Evolutionary conservation across 2,329 filamentous ascomycete genomes (phyloP), one percentile per base, ranked within the genome.

Genomic region (Orbilia ellipsospora): DNA sequence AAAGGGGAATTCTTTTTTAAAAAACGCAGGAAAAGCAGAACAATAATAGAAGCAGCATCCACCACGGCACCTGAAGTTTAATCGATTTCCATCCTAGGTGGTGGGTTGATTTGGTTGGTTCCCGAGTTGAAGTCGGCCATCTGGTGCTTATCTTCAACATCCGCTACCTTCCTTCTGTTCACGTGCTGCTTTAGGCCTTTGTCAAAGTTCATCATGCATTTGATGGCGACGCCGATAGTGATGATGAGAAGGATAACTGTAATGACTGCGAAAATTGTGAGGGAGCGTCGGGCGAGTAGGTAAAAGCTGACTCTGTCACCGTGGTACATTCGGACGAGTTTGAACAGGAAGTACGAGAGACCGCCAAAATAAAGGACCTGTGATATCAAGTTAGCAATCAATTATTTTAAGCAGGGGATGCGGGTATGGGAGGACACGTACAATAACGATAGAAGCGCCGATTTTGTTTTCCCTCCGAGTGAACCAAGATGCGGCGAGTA

Each of bases 331-430:
- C 95, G 92, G 73, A 95, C 91, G 65, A 99, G 89, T 86, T 99
- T 99, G 88, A 97, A 99, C 81, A 97, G 88, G 85, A 99, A 99
- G 85, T 98, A 99, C 69, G 90, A 92, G 78, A 98, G 87, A 45
- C 90, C 94, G 77, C 91, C 93, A 78, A 97, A 90, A 83, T 96
- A 97, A 69, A 97, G 87, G 62, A 94, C 80, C 85, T 87, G 50
- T 36, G 40, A 16, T 18, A 45, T 28, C n/a, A 68, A 80, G 70
- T 72, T 64, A 72, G 67, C 45, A 23, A 62, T 80, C 16, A 12
- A 16, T 31, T 12, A 18, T 66, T 59, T 28, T 13, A n/a, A 20
- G 16, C 8, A 16, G n/a, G 16, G 28, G 23, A 23, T 60, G 26
- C 20, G 12, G 31, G 4, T 42, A 8, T 40, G 20, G n/a, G 48